Evolutionary conservation across 1,284 basidiomycete species (phyloP).

Genomic region (Pterulicium gracile): DNA sequence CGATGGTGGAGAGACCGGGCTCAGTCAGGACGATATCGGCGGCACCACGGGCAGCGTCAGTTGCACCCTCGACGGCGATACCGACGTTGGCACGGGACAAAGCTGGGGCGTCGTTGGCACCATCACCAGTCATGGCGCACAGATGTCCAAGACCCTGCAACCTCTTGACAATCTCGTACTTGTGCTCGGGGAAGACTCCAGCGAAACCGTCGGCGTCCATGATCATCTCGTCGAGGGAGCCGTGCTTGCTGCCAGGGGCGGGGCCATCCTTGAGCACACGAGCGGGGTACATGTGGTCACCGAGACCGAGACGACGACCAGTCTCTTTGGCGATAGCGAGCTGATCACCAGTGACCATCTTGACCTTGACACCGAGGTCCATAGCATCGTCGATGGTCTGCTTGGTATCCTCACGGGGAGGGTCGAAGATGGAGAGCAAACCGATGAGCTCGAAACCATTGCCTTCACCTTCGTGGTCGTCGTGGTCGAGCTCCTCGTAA

Average conservation of each 20-base stretch:
- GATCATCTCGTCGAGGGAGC: slow-evolving; percentile 87
- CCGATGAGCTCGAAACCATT: slow-evolving; percentile 97
- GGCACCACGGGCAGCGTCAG: slow-evolving; percentile 90
- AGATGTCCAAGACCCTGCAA: slow-evolving; percentile 85
- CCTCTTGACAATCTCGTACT: slow-evolving; percentile 81
- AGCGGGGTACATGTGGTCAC: slow-evolving; percentile 95
- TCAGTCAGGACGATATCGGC: slow-evolving; percentile 94
- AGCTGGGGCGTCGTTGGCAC: slow-evolving; percentile 94
- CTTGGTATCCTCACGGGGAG: slow-evolving; percentile 96
- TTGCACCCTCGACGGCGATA: slow-evolving; percentile 96
- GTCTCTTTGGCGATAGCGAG: slow-evolving; percentile 99
- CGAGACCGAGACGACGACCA: slow-evolving; percentile 87
- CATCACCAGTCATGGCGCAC: slow-evolving; percentile 93
- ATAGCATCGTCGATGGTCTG: slow-evolving; percentile 97
- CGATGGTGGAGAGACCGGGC: slow-evolving; percentile 93
- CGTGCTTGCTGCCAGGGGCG: slow-evolving; percentile 68
- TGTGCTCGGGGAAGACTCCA: slow-evolving; percentile 96
- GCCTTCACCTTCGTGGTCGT: slow-evolving; percentile 75
- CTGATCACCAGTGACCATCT: slow-evolving; percentile 99
- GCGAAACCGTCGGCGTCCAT: slow-evolving; percentile 88
- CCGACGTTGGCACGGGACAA: slow-evolving; percentile 92
- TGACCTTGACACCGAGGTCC: slow-evolving; percentile 93
- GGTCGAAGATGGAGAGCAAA: slow-evolving; percentile 96
- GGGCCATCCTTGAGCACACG: slow-evolving; percentile 93
- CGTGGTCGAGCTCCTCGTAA: slow-evolving; percentile 84